A percentile compares a stretch with the other conserved stretches of the same genome.
Evolutionary conservation across 805 yeast genomes (phyloP).

Genomic region (Metschnikowia sp.): DNA sequence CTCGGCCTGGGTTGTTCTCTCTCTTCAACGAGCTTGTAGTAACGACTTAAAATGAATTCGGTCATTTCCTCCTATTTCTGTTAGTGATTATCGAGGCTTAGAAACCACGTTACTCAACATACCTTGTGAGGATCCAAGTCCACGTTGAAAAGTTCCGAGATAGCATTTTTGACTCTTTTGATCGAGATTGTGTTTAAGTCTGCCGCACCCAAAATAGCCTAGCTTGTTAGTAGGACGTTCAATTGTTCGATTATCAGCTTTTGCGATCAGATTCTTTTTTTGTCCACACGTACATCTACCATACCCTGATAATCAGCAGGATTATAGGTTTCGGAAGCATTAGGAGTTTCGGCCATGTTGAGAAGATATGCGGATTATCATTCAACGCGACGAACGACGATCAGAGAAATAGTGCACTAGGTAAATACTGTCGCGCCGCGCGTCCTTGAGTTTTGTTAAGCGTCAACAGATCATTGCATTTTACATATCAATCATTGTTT

Average conservation of each 20-base stretch:
- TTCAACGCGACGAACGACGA: no score
- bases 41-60: conserved; percentile 57
- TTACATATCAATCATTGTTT: no score
- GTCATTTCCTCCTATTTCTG: conserved; percentile 52
- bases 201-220: conserved; percentile 72
- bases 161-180: conserved; percentile 64
- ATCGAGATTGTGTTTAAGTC: conserved; percentile 69
- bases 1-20: conserved; percentile 18
- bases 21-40: conserved; percentile 44
- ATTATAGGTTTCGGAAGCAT: conserved; percentile 1
- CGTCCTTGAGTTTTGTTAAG: no score
- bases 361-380: no score
- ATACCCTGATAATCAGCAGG: conserved; percentile 14
- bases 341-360: no score
- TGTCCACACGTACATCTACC: conserved; percentile 17
- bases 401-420: no score
- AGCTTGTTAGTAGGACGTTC: conserved; percentile 18
- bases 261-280: background rate
- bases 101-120: conserved; percentile 17
- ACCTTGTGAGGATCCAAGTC: conserved; percentile 48
- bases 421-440: no score
- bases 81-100: conserved; percentile 14
- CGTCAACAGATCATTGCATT: no score
- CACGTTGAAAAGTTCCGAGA: conserved; percentile 63
- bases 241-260: no score